A percentile compares a stretch with the other conserved stretches of the same genome.
phyloP scores from a whole-genome alignment of 371 early-diverging fungal species.

The Fennellomyces sp. region DNA sequence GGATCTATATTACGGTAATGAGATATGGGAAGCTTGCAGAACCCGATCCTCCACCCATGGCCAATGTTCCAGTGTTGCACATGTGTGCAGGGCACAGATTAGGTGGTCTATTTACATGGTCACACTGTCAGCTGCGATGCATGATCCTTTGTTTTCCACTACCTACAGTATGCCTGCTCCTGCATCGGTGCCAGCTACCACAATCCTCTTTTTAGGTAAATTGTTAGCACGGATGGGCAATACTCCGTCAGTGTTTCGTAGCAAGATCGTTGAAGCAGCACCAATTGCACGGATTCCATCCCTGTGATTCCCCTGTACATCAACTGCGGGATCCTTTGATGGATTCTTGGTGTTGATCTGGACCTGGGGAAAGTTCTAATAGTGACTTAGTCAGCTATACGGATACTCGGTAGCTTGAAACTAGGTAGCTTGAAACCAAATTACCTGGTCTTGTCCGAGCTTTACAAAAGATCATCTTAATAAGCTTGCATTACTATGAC shows the following conservation, averaged over 20 bases:
- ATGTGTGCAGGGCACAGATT: slow-evolving; percentile 11
- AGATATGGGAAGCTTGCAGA: slow-evolving; percentile 53
- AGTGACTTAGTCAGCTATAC: neutral
- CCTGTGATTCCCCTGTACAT: slow-evolving; percentile 28
- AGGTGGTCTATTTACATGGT: neutral
- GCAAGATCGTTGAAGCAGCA: slow-evolving; percentile 52
- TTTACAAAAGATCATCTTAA: neutral
- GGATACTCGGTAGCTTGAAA: neutral
- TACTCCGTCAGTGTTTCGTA: slow-evolving; percentile 46
- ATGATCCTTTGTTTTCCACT: neutral
- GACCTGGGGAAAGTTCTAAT: neutral
- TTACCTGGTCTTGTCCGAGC: slow-evolving; percentile 34
- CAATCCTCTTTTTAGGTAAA: slow-evolving; percentile 17
- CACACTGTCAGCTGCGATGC: neutral
- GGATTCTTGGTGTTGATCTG: neutral
- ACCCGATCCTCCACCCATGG: slow-evolving; percentile 59
- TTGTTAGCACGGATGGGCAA: slow-evolving; percentile 29
- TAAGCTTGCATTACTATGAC: neutral
- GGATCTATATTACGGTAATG: slow-evolving; percentile 28
- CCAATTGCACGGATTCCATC: slow-evolving; percentile 42
- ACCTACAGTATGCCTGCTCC: slow-evolving; percentile 2
- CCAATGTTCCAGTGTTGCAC: slow-evolving; percentile 40
- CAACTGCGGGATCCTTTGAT: neutral
- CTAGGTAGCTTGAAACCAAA: neutral
- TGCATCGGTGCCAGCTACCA: slow-evolving; percentile 57